phyloP scores from a whole-genome alignment of 495 filamentous ascomycete species.

The Cetradonia linearis region DNA sequence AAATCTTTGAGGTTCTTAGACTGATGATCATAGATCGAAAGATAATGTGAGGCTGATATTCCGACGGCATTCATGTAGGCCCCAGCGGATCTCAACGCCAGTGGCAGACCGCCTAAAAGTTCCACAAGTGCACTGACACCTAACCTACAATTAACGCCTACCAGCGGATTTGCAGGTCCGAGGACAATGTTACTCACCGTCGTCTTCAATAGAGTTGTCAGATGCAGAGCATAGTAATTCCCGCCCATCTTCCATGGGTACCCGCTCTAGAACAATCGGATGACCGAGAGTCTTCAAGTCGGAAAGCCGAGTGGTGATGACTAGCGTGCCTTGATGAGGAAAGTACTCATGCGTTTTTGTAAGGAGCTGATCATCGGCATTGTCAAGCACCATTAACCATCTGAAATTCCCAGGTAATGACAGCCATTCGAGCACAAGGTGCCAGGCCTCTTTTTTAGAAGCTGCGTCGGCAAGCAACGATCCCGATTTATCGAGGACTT shows the following conservation, averaged over 20 bases:
- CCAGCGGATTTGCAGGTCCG: neutral
- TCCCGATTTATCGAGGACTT: neutral
- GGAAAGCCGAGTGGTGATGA: neutral
- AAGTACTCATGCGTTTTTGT: neutral
- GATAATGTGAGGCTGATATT: neutral
- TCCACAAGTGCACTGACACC: conserved; percentile 1
- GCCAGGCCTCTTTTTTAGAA: neutral
- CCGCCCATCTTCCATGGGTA: neutral
- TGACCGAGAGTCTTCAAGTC: neutral
- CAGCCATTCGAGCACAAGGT: neutral
- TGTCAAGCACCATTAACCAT: neutral
- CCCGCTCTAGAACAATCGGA: neutral
- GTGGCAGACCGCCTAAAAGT: neutral
- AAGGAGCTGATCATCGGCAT: neutral
- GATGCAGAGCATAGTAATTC: neutral
- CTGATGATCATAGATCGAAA: neutral
- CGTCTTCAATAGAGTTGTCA: neutral
- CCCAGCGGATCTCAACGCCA: neutral
- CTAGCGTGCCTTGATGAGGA: neutral
- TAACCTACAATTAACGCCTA: neutral
- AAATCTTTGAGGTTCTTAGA: neutral
- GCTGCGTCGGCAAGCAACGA: neutral
- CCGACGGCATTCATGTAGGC: neutral
- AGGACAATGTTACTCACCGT: neutral
- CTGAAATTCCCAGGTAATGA: neutral